These are phyloP conservation scores for Nicotiana otophora DNA, from an alignment of 257 asterid species.

Conservation along the genomic window DNA sequence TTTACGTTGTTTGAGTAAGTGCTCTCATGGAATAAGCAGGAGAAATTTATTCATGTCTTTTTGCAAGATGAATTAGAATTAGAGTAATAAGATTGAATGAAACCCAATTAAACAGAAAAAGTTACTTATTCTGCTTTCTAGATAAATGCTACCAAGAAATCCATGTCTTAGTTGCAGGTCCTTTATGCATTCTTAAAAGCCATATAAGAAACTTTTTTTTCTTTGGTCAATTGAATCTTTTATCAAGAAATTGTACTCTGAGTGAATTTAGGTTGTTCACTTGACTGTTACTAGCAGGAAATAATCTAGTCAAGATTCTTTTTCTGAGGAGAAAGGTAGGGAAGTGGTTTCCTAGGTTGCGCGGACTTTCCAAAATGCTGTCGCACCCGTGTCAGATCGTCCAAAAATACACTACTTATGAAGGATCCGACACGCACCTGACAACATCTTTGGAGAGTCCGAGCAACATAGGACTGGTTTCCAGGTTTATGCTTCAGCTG, in stretches of 20 bases:
- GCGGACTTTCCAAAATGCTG: no score
- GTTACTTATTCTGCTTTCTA: background rate
- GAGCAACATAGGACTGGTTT: background rate
- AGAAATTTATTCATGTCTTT: background rate
- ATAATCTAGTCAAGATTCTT: background rate
- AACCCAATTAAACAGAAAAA: background rate
- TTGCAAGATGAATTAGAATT: background rate
- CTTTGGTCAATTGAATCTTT: background rate
- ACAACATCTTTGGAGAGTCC: no score
- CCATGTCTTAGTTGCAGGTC: background rate
- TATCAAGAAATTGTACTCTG: background rate
- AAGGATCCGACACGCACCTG: no score
- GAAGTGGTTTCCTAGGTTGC: background rate
- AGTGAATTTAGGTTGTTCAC: background rate
- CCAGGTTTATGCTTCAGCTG: background rate
- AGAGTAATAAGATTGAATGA: background rate
- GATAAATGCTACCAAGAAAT: background rate
- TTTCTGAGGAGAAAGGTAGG: background rate
- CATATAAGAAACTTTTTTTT: background rate
- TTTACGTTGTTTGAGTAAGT: background rate
- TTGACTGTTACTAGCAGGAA: background rate
- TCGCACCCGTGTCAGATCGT: no score
- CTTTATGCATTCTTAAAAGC: background rate
- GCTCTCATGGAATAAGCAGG: background rate
- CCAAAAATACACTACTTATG: no score